Base-by-base conservation (phyloP, 208 protist species). In the Leishmania tarentolae region DNA sequence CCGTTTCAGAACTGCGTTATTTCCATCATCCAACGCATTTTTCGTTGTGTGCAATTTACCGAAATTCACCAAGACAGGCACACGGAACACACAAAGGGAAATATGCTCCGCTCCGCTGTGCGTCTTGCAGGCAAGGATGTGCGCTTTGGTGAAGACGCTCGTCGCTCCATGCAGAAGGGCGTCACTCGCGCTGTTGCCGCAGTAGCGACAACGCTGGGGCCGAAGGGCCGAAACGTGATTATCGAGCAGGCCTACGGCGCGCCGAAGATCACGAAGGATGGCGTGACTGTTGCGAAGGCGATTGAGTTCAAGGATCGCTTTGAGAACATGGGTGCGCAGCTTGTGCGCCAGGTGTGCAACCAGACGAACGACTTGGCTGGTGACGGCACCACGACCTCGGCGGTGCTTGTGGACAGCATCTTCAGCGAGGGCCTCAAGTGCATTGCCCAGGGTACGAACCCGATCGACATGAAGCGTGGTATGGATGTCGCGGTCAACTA, bases 191-290 rank as follows among this genome's bases (percentile, higher is more conserved):
- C 99, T 28, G 98, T 99, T 17, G 97, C 98, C 15, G 98, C 98
- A 35, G 98, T 99, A 13, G 91, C 98, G 61, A 97, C 98, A 56
- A 99, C 99, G 47, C 95, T 99, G 28, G 99, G 99, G 31, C 99
- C 99, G 86, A 99, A 99, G 93, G 99, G 99, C 59, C 92, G 99
- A 80, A 99, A 99, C 86, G 99, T 99, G 40, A 98, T 99, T 56
- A 98, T 99, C 61, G 99, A 99, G 83, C 98, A 99, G 87, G 78
- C 92, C 68, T 99, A 98, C 86, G 99, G 98, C 74, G 80, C 93
- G 35, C 99, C 99, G 65, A 99, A 99, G 85, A 99, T 99, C 90
- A 99, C 99, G 53, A 99, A 99, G 95, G 99, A 99, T 83, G 99
- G 99, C 91, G 99, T 99, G 61, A 99, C 99, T 37, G 99, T 99